These are phyloP conservation scores for Podila minutissima DNA, from an alignment of 192 early-diverging fungal species.

Conservation along the genomic window DNA sequence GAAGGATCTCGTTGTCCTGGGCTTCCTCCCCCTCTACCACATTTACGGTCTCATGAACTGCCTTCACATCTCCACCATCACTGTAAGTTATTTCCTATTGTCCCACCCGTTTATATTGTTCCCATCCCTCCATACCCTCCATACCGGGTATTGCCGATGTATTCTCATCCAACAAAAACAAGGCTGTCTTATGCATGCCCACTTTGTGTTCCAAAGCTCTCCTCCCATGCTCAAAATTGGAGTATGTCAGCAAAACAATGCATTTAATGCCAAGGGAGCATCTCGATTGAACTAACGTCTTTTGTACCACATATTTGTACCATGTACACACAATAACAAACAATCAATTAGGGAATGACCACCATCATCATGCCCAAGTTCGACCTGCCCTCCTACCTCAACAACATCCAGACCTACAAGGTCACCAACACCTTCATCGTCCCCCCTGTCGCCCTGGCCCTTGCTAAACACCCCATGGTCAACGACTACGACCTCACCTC, in stretches of 20 bases:
- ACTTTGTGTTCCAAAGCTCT: not conserved
- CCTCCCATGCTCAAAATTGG: not conserved
- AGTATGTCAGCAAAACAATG: not conserved
- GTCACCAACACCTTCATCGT: constrained; percentile 73
- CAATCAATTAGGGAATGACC: constrained; percentile 51
- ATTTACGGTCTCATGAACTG: constrained; percentile 73
- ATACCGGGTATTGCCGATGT: too few species aligned
- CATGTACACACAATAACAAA: too few species aligned
- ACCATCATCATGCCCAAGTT: constrained; percentile 85
- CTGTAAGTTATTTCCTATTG: constrained; percentile 15
- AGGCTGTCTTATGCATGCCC: not conserved
- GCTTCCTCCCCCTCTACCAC: constrained; percentile 82
- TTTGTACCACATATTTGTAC: constrained; percentile 14
- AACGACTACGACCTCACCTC: constrained; percentile 79
- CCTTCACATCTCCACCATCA: constrained; percentile 48
- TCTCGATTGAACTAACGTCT: constrained; percentile 15
- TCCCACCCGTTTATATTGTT: too few species aligned
- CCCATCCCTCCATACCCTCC: too few species aligned
- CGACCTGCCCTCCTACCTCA: constrained; percentile 69
- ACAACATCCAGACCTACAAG: constrained; percentile 74
- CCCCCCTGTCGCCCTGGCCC: constrained; percentile 72
- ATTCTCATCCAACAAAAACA: not conserved
- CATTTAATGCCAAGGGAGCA: not conserved
- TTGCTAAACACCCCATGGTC: constrained; percentile 81
- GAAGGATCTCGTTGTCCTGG: constrained; percentile 56